Evolutionary conservation across 1,284 basidiomycete genomes (phyloP), one percentile per base, ranked within the genome.

Genomic region (Leccinum fuscescens): DNA sequence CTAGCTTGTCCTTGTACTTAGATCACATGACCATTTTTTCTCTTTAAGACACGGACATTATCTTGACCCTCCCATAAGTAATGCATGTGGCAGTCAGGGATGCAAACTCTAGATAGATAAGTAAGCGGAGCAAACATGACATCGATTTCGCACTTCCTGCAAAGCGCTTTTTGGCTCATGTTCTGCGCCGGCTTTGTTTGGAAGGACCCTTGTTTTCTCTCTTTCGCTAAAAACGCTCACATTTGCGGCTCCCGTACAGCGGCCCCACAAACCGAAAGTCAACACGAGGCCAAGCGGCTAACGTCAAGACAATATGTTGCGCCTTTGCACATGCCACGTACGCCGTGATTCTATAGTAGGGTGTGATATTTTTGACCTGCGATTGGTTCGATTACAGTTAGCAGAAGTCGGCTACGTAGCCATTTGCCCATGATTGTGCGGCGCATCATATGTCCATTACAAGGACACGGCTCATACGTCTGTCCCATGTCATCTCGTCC

Each of bases 41-140:
- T 46, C 52, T 22, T 48, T 31, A 52, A 50, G 3, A 31, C 39
- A 15, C 35, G 27, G 14, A 27, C 46, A 15, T 31, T 52, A n/a
- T 20, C 12, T 49, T 27, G 24, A 24, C 24, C 17, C 31, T 17
- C n/a, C 37, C 33, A 29, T 54, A 29, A 29, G 29, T 29, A 39
- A 48, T 15, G 11, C 64, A 53, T 54, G 59, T 53, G 60, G 61
- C 49, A n/a, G 61, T 37, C 27, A 54, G 55, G 55, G 55, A 56
- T 35, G 29, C 24, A 46, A 12, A 12, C 17, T 20, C 20, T 22
- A 46, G 44, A 20, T 14, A 35, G 39, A 22, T 48, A 31, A 49
- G 42, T 48, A 31, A 49, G 42, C 33, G 33, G 20, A 27, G 46
- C 4, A 48, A n/a, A 20, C 6, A 20, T 14, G 17, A 46, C 33